Evolutionary conservation across 108 stramenopile species (phyloP), one percentile per base, ranked within the genome.

Genomic region (Cyclostephanos tholiformis): DNA sequence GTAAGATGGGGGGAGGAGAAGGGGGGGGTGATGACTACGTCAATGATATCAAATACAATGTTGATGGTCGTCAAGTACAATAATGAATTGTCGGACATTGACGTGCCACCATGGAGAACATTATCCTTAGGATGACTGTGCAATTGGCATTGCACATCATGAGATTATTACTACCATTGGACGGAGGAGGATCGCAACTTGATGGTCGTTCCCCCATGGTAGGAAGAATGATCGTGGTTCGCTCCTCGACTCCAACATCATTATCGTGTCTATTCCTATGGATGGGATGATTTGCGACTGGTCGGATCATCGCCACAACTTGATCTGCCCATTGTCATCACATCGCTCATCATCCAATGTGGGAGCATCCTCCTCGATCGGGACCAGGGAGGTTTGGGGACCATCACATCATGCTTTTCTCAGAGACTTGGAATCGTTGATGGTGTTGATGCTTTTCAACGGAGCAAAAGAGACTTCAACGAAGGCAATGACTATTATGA

Each of bases 61-160:
- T n/a, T 39, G 41, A 63, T 12, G 13, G 55, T 22, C 19, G 56
- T 4, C 2, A 32, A 32, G 2, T 32, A 2, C 2, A 32, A 32
- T 4, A 2, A 32, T 4, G 32, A 2, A 32, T 32, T 4, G 4
- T 32, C 32, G 43, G 11, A 62, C 68, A 23, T 22, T 65, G 48
- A 68, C 72, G 32, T 72, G 22, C 25, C 69, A 49, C 79, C 72
- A 22, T 80, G 79, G 72, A n/a, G n/a, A 80, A 74, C 57, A 49
- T 80, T 8, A 26, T 80, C n/a, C 39, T 80, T 23, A 69, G 79
- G 53, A 13, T 80, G 46, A 48, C 63, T 12, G 39, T 80, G 49
- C 79, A 72, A 2, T 60, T 80, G 27, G 62, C 79, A 27, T 22
- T 68, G 16, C 65, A 51, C 69, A 46, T 44, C 60, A 51, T 67